Percentiles rank a stretch among this genome's conserved stretches.
Conservation (phyloP, 495 filamentous ascomycete genomes). For the Penicillium steckii region DNA sequence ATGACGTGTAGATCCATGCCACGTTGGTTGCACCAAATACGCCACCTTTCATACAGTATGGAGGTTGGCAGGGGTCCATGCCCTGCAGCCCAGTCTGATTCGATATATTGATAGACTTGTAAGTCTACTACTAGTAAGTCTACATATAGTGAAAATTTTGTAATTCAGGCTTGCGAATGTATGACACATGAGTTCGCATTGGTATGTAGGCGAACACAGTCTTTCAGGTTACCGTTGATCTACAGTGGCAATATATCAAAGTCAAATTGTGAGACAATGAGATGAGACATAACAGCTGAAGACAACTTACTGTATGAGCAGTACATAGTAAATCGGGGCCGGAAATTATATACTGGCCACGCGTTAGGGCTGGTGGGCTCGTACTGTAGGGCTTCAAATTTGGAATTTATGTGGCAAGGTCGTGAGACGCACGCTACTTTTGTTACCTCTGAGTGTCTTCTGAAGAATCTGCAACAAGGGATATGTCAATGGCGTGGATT, state of each 20-base stretch:
- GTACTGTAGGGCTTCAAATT: too few species aligned
- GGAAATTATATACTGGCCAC: too few species aligned
- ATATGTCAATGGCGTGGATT: too few species aligned
- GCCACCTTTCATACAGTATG: neutral
- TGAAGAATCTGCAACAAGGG: too few species aligned
- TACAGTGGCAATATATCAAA: neutral
- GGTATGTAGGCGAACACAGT: neutral
- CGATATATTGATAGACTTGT: neutral
- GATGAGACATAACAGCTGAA: too few species aligned
- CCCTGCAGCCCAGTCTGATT: neutral
- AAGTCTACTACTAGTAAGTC: neutral
- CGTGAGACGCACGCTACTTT: too few species aligned
- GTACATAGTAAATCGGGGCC: too few species aligned
- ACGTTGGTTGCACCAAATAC: neutral
- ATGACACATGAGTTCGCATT: neutral
- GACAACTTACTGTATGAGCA: too few species aligned
- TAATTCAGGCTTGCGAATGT: neutral
- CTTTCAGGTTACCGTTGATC: neutral
- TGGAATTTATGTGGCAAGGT: too few species aligned
- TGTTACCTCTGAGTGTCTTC: too few species aligned
- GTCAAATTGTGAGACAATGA: too few species aligned
- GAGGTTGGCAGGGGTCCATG: neutral
- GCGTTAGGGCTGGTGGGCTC: too few species aligned
- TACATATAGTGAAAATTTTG: neutral
- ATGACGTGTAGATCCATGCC: neutral